These are phyloP conservation scores for Fagopyrum esculentum DNA, from an alignment of 148 eudicot genomes.

Conservation along the genomic window DNA sequence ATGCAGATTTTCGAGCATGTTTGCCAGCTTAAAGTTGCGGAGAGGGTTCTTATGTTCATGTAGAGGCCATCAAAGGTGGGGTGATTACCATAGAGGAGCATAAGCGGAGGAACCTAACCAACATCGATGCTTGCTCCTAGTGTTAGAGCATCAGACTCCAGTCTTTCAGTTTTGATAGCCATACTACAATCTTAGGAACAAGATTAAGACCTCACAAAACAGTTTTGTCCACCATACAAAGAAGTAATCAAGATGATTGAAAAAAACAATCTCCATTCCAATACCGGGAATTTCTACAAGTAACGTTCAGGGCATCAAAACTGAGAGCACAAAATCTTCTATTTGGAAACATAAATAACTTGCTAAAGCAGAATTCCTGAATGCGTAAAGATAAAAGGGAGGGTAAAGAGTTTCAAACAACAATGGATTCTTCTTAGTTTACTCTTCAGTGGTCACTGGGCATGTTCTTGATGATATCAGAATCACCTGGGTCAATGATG, in stretches of 20 bases:
- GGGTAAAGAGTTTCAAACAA: background rate
- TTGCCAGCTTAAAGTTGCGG: too few relatives aligned
- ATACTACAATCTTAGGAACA: too few relatives aligned
- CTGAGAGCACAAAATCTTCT: constrained; percentile 11
- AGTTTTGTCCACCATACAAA: background rate
- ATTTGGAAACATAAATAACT: background rate
- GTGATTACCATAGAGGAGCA: too few relatives aligned
- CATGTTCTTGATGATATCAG: constrained; percentile 62
- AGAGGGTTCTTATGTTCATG: too few relatives aligned
- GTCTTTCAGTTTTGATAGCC: too few relatives aligned
- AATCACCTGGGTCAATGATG: constrained; percentile 56
- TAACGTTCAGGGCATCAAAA: background rate
- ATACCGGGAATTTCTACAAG: background rate
- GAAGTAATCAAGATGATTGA: background rate
- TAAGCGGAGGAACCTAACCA: too few relatives aligned
- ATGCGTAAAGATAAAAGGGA: constrained; percentile 5
- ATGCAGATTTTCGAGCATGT: too few relatives aligned
- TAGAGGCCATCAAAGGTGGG: too few relatives aligned
- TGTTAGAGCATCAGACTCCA: too few relatives aligned
- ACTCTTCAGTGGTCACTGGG: constrained; percentile 33
- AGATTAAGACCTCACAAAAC: too few relatives aligned
- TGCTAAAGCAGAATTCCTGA: background rate
- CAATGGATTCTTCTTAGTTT: background rate
- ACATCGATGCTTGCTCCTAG: too few relatives aligned
- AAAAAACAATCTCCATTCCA: constrained; percentile 3